Base-by-base conservation (phyloP, 192 early-diverging fungal genomes). In the Mortierella claussenii region DNA sequence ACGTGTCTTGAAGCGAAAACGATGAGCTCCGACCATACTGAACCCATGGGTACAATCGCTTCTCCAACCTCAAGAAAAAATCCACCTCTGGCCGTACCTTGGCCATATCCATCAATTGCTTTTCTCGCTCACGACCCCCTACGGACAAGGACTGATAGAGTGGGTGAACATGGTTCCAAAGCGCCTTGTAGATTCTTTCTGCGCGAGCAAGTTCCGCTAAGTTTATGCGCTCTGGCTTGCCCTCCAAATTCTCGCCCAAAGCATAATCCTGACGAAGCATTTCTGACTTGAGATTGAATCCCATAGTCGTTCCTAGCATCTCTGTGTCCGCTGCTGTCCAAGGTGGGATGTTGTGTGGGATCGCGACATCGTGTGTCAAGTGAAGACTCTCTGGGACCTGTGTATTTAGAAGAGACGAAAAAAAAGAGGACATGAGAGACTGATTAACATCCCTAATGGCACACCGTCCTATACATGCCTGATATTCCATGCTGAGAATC, bases 141-240 rank as follows among this genome's bases (percentile, higher is more conserved):
- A 63, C 73, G 10, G 51, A 34, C 17, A 76, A 55, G 15, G 60
- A 69, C 18, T 76, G 61, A 26, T 80, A 60, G 44, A 85, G 64
- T 10, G 83, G 79, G 47, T 79, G 55, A 31, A 85, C 68, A 34
- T 79, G 73, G 53, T 85, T 75, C 58, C 79, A 82, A 9, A 85
- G 44, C 0, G 74, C 44, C 42, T 85, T 85, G 54, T 80, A 82
- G 10, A 85, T 5, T 36, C 79, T 31, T 44, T 80, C 69, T 9
- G 76, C 67, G 13, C 66, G 58, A 12, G 81, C 63, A 0, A 85
- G 45, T 23, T 74, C 55, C 8, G 73, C 59, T 60, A 85, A 82
- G 55, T 80, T 76, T 17, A 78, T 59, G 8, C 61, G 47, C 0
- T 57, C 61, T 45, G 79, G 55, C 8, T 64, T 21, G n/a, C 44